Conservation (phyloP, 805 yeast species). For the Pichia paraexigua region DNA sequence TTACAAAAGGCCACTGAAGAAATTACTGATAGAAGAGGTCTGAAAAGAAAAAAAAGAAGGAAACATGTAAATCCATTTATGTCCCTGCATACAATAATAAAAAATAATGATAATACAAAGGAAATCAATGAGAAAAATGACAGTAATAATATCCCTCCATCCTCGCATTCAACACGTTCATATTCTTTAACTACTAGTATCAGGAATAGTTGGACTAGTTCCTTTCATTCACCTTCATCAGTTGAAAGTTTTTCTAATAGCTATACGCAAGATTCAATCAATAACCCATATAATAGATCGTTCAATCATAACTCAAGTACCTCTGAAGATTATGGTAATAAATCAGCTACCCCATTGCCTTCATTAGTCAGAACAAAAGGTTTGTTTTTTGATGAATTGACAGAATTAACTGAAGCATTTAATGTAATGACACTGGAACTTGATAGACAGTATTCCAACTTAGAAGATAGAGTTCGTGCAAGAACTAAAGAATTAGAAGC, state of each 20-base stretch:
- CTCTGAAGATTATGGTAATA: neutral
- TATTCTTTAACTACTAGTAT: neutral
- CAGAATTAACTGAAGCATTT: conserved; percentile 82
- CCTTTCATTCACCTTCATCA: conserved; percentile 9
- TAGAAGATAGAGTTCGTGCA: conserved; percentile 81
- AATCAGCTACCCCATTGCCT: conserved; percentile 11
- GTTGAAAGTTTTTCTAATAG: conserved; percentile 12
- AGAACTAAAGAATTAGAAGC: conserved; percentile 85
- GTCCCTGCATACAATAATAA: conserved; percentile 5
- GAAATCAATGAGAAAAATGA: neutral
- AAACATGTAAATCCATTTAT: conserved; percentile 16
- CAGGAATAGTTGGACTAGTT: conserved; percentile 7
- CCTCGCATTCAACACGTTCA: neutral
- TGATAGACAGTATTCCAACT: conserved; percentile 70
- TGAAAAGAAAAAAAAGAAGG: conserved; percentile 16
- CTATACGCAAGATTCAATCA: neutral
- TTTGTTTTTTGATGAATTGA: conserved; percentile 71
- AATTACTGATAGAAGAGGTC: conserved; percentile 38
- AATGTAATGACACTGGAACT: conserved; percentile 87
- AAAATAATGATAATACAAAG: neutral
- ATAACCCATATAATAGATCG: neutral
- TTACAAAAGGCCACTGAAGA: conserved; percentile 78
- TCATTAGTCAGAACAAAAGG: conserved; percentile 26
- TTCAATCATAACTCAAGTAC: neutral
- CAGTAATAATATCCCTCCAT: neutral